phyloP scores from a whole-genome alignment of 352 stramenopile species.

The Phytophthora cryptogea region DNA sequence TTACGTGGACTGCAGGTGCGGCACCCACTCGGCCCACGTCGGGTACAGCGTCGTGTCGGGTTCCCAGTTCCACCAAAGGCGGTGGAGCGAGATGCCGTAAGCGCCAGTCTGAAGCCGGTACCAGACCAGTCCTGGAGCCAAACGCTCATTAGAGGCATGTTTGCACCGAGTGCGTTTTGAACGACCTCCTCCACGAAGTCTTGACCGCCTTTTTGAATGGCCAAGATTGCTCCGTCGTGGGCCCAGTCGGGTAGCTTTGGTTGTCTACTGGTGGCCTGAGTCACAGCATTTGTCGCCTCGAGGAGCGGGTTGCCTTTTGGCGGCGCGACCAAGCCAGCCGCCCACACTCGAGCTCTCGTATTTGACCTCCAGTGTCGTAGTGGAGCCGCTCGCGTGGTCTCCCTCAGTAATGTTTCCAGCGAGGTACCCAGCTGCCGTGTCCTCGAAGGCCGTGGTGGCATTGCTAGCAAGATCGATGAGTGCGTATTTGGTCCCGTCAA shows the following conservation, averaged over 20 bases:
- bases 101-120: constrained; percentile 26
- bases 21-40: constrained; percentile 34
- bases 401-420: constrained; percentile 27
- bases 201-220: constrained; percentile 35
- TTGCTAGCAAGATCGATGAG: constrained; percentile 34
- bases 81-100: constrained; percentile 26
- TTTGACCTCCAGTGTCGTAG: constrained; percentile 28
- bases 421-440: constrained; percentile 29
- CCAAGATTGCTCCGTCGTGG: constrained; percentile 30
- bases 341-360: constrained; percentile 22
- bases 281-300: constrained; percentile 23
- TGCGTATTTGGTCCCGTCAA: constrained; percentile 29
- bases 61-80: constrained; percentile 37
- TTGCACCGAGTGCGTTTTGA: constrained; percentile 21
- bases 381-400: constrained; percentile 17
- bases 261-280: constrained; percentile 24
- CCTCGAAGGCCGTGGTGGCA: constrained; percentile 24
- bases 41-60: constrained; percentile 32
- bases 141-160: constrained; percentile 27
- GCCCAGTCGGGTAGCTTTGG: constrained; percentile 27
- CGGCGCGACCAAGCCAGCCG: constrained; percentile 26
- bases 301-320: constrained; percentile 26
- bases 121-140: constrained; percentile 33
- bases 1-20: constrained; percentile 26
- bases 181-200: constrained; percentile 31